Evolutionary conservation across 2,329 filamentous ascomycete genomes (phyloP).

Genomic region (Aspergillus terreus): DNA sequence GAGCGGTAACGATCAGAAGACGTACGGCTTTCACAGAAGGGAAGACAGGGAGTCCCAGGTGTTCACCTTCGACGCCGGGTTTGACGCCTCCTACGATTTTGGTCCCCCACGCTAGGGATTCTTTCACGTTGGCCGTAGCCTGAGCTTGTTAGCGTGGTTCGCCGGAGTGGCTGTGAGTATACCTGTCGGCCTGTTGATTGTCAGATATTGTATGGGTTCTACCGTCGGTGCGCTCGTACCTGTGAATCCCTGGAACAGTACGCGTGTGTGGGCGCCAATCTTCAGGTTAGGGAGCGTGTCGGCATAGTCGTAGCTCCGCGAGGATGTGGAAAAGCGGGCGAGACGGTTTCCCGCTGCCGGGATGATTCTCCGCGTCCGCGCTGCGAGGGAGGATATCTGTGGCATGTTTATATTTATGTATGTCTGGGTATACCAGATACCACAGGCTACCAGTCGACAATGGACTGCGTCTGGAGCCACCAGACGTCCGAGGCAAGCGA

Average conservation of each 20-base stretch:
- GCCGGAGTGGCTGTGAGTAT: not conserved
- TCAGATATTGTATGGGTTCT: conserved; percentile 1
- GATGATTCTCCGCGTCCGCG: conserved; percentile 14
- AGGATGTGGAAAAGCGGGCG: conserved; percentile 31
- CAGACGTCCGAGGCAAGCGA: not conserved
- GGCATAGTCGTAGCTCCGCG: conserved; percentile 42
- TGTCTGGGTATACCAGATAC: too few species aligned
- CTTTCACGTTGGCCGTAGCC: conserved; percentile 71
- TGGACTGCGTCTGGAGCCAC: not conserved
- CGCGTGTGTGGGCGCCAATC: conserved; percentile 62
- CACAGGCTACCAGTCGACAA: too few species aligned
- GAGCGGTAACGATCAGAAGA: not conserved
- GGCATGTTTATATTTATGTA: conserved; percentile 7
- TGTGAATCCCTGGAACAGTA: conserved; percentile 70
- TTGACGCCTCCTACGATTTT: conserved; percentile 76
- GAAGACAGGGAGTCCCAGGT: conserved; percentile 69
- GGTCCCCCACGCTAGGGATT: conserved; percentile 74
- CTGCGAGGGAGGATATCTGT: conserved; percentile 18
- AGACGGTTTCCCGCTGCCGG: conserved; percentile 4
- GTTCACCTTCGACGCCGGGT: conserved; percentile 65
- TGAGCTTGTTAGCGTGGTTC: conserved; percentile 28
- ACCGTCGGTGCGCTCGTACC: conserved; percentile 35
- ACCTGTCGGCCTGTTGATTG: conserved; percentile 33
- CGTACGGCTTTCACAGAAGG: conserved; percentile 60
- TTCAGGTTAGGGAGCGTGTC: conserved; percentile 64